These are phyloP conservation scores for Chlorella sp. DNA, from an alignment of 139 green algal genomes.

Conservation along the genomic window DNA sequence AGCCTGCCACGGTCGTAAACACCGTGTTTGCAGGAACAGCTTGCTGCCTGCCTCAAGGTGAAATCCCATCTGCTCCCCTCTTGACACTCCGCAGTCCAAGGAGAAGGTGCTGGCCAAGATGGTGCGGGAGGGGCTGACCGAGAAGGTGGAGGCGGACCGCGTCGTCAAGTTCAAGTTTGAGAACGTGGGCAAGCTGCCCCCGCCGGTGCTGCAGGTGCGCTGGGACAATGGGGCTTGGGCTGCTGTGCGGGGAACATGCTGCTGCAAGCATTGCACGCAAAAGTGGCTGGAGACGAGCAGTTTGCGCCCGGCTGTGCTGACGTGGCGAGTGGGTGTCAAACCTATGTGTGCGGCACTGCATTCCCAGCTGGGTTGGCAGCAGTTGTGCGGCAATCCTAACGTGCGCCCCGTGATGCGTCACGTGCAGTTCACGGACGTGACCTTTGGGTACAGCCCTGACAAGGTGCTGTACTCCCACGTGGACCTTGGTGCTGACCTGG, in stretches of 20 bases:
- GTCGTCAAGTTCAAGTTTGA: slow-evolving; percentile 88
- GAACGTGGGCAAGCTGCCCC: slow-evolving; percentile 92
- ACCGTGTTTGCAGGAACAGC: too few species aligned
- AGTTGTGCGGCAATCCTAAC: too few species aligned
- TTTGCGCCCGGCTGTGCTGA: too few species aligned
- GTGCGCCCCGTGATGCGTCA: too few species aligned
- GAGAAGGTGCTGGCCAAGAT: slow-evolving; percentile 98
- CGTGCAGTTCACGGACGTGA: slow-evolving; percentile 74
- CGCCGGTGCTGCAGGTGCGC: slow-evolving; percentile 80
- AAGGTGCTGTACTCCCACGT: slow-evolving; percentile 79
- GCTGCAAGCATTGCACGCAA: too few species aligned
- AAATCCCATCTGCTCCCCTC: background rate
- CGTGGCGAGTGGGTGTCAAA: too few species aligned
- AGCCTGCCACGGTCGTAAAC: too few species aligned
- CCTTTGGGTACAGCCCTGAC: slow-evolving; percentile 84
- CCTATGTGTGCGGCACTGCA: too few species aligned
- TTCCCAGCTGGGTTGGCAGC: too few species aligned
- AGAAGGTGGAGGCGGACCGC: slow-evolving; percentile 76
- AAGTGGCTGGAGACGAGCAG: too few species aligned
- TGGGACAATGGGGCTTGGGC: too few species aligned
- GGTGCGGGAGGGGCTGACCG: slow-evolving; percentile 86
- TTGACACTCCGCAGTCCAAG: slow-evolving; percentile 71
- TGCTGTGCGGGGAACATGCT: too few species aligned
- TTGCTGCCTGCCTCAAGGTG: background rate
- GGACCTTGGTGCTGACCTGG: slow-evolving; percentile 94